phyloP scores from a whole-genome alignment of 1,284 basidiomycete genomes.

The Heterobasidion occidentale region DNA sequence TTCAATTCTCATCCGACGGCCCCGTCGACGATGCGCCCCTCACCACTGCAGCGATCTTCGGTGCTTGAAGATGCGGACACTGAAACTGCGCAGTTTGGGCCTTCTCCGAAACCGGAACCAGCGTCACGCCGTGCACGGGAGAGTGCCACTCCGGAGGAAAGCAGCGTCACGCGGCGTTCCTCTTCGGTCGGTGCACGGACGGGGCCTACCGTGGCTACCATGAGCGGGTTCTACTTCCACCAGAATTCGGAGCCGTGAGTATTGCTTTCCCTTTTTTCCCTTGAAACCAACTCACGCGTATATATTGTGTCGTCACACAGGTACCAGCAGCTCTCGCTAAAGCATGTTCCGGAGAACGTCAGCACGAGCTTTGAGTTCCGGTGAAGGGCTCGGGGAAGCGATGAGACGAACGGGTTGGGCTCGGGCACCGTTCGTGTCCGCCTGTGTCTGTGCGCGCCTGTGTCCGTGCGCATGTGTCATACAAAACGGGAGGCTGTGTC shows the following conservation, averaged over 20 bases:
- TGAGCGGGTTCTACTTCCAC: constrained; percentile 93
- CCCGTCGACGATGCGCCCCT: constrained; percentile 21
- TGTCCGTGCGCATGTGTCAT: too few relatives aligned
- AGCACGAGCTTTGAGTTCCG: constrained; percentile 35
- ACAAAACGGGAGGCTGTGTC: too few relatives aligned
- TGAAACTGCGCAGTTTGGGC: constrained; percentile 3
- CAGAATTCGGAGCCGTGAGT: constrained; percentile 82
- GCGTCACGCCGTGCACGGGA: constrained; percentile 17
- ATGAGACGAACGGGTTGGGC: constrained; percentile 37
- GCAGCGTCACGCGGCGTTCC: constrained; percentile 5
- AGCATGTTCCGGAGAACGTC: constrained; percentile 30
- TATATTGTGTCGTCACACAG: constrained; percentile 13
- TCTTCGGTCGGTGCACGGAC: constrained; percentile 13
- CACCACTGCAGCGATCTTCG: constrained; percentile 1
- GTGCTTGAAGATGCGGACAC: constrained; percentile 9
- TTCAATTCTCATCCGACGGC: constrained; percentile 50
- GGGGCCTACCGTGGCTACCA: constrained; percentile 45
- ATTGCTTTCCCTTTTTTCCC: not conserved
- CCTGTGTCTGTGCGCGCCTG: too few relatives aligned
- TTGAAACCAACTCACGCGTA: not conserved
- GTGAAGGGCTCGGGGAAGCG: constrained; percentile 14
- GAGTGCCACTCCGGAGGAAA: constrained; percentile 18
- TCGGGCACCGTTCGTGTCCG: constrained; percentile 28
- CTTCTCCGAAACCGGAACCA: constrained; percentile 19
- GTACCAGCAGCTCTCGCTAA: constrained; percentile 34